phyloP scores from a whole-genome alignment of 345 rosid genomes.

The Sisymbrium altissimum region DNA sequence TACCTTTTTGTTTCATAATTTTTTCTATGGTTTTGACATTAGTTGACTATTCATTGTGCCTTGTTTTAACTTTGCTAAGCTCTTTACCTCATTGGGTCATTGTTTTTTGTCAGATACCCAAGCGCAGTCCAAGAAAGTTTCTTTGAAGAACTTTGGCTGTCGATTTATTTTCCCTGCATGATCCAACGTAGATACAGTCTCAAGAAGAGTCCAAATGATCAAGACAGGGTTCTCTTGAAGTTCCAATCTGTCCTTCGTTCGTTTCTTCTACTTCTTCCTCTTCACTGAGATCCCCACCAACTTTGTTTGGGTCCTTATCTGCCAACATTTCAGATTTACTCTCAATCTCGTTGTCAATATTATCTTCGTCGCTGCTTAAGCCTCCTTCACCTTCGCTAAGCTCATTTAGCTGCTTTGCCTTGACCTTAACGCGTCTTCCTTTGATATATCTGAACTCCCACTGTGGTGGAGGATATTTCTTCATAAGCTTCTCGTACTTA shows the following conservation, averaged over 20 bases:
- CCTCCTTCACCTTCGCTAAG: slow-evolving; percentile 23
- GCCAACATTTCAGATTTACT: slow-evolving; percentile 5
- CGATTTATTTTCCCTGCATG: not conserved
- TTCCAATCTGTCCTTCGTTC: slow-evolving; percentile 5
- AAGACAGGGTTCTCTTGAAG: slow-evolving; percentile 12
- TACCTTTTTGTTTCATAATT: not conserved
- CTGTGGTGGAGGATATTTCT: slow-evolving; percentile 79
- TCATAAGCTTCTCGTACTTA: slow-evolving; percentile 57
- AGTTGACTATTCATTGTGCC: not conserved
- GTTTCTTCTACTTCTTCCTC: slow-evolving; percentile 21
- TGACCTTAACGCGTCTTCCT: slow-evolving; percentile 76
- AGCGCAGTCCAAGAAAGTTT: slow-evolving; percentile 13
- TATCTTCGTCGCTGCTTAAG: slow-evolving; percentile 19
- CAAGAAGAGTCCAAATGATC: slow-evolving; percentile 25
- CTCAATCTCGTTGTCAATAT: not conserved
- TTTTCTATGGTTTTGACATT: not conserved
- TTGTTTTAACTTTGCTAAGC: slow-evolving; percentile 1
- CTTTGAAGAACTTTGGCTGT: not conserved
- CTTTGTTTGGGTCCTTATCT: slow-evolving; percentile 6
- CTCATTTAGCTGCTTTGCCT: slow-evolving; percentile 47
- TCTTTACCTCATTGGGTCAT: not conserved
- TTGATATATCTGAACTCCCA: slow-evolving; percentile 74
- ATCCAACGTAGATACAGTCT: not conserved
- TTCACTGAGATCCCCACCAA: slow-evolving; percentile 20
- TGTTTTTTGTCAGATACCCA: not conserved